Evolutionary conservation across 2,329 filamentous ascomycete genomes (phyloP), one percentile per base, ranked within the genome.

Genomic region (Venturia pyrina): DNA sequence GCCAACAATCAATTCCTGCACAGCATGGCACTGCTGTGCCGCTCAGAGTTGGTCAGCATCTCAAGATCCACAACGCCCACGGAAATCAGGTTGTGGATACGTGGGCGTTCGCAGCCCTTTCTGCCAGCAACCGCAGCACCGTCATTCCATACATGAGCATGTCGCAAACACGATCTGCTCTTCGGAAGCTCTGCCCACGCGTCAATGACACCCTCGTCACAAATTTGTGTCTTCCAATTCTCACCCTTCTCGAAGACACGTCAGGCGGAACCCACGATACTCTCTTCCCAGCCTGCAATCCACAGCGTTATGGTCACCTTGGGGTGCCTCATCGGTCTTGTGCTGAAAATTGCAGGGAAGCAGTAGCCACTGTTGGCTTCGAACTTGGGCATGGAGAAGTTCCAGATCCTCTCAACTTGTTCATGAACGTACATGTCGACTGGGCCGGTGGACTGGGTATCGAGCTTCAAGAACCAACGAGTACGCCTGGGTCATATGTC

Each of bases 11-110:
- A 66, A 73, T 81, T 43, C 78, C 78, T 46, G 79, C 80, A 34
- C 78, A 80, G 61, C 77, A 75, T 66, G 77, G 53, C 53, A 76
- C 76, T 32, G 78, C 78, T 65, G 74, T 79, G 19, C 63, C 72
- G 19, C 69, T 81, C 56, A 69, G 69, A 21, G 65, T 69, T 6
- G 73, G 73, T 41, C 78, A 81, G 67, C 75, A 72, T 48, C 73
- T 82, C 68, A 80, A 77, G 66, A 75, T 82, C 66, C 77, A 75
- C 70, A 82, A 82, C 70, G 80, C 79, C 1, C 71, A 77, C 66
- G 80, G 80, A 63, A 78, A 79, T 63, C 80, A 82, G 71, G 80
- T 82, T 24, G 73, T 82, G 50, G 80, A 82, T 69, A 81, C 80
- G 59, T 82, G 78, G 78, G 78, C 78, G 3, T 78, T 82, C 67